Base-by-base conservation (phyloP, 2,329 filamentous ascomycete species). In the Trichoderma brevicompactum region DNA sequence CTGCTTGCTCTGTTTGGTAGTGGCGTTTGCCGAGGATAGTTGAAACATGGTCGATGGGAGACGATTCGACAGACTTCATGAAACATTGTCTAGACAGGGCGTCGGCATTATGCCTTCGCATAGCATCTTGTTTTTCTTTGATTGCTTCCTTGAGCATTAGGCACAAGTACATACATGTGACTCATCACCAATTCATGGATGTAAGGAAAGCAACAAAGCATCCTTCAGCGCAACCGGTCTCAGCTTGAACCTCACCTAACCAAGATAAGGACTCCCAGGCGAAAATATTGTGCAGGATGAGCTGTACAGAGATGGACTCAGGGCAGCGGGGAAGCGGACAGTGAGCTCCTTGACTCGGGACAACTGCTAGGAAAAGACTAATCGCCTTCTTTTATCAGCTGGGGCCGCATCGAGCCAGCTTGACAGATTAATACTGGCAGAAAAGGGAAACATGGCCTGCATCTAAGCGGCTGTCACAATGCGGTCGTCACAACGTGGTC, bases 141-240 rank as follows among this genome's bases (percentile, higher is more conserved):
- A 38, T 41, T 41, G 44, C 46, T 60, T 15, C 8, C 36, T 32
- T 23, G 15, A n/a, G n/a, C 7, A 38, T 38, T 8, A 38, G 36
- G 36, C 36, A 38, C 36, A 10, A 38, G 36, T 6, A 38, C 17
- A 32, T 19, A 7, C 19, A 32, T 5, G 12, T 13, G 12, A 6
- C 17, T 19, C 7, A 40, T 49, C 44, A 50, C 44, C 15, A 7
- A n/a, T 13, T 17, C 10, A n/a, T 13, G n/a, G 36, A 17, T 13
- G 34, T 19, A 9, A 60, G 10, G 15, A 7, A 10, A 62, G 36
- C 23, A 53, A 62, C n/a, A 44, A 10, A 13, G 58, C 48, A 62
- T 44, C 10, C 59, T 50, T 56, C 59, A 13, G 23, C 36, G 62
- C 32, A 59, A 13, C 17, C n/a, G 10, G 54, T 32, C 46, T 52